Conservation (phyloP, 139 green algal species). For the Picochlorum sp. region DNA sequence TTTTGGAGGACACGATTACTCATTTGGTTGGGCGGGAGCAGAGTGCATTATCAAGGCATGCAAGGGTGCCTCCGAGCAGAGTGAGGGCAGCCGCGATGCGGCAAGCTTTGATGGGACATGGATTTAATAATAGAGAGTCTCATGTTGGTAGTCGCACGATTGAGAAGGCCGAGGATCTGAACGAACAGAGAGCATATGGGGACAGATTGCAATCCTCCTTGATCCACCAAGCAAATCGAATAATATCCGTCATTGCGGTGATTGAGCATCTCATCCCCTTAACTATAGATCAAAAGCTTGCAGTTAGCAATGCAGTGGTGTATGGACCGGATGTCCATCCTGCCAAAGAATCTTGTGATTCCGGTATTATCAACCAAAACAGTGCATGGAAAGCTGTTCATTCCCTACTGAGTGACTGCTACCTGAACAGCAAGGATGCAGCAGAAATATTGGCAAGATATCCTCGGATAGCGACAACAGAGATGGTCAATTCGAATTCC, state of each 20-base stretch:
- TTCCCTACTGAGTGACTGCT: slow-evolving; percentile 6
- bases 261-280: slow-evolving; percentile 5
- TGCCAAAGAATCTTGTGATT: background rate
- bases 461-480: slow-evolving; percentile 12
- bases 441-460: background rate
- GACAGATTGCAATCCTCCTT: background rate
- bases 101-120: background rate
- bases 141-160: no score
- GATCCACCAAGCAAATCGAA: slow-evolving; percentile 6
- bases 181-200: no score
- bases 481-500: background rate
- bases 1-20: background rate
- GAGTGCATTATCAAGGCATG: background rate
- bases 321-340: background rate
- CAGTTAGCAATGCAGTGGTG: slow-evolving; percentile 1
- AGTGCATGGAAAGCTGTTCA: background rate
- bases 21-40: slow-evolving; percentile 1
- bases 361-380: background rate
- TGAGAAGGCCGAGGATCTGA: no score
- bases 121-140: background rate
- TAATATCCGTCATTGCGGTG: slow-evolving; percentile 5
- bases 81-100: background rate
- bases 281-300: background rate
- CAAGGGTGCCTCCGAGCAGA: background rate
- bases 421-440: background rate